These are phyloP conservation scores for Suillus alpinus DNA, from an alignment of 768 basidiomycete genomes.

Conservation along the genomic window DNA sequence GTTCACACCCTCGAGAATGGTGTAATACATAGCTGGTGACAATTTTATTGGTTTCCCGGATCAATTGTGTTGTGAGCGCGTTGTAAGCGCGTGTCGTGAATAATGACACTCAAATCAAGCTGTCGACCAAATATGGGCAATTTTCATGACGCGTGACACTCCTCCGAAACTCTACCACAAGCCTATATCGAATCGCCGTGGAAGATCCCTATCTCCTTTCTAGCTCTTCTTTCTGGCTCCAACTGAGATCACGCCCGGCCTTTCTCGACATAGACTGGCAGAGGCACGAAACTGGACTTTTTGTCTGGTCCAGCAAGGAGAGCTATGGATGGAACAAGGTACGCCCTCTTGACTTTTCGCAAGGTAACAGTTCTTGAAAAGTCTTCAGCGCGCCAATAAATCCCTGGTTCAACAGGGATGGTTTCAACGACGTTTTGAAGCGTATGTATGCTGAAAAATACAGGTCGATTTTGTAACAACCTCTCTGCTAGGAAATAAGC, in stretches of 20 bases:
- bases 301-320: constrained; percentile 57
- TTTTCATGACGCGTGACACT: constrained; percentile 5
- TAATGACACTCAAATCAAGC: background rate
- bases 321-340: constrained; percentile 81
- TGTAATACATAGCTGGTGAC: background rate
- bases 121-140: background rate
- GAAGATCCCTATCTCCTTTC: constrained; percentile 3
- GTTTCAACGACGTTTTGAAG: constrained; percentile 64
- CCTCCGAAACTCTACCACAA: background rate
- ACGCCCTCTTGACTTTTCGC: constrained; percentile 3
- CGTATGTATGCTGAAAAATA: constrained; percentile 39
- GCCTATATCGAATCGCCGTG: background rate
- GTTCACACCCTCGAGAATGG: background rate
- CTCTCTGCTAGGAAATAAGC: constrained; percentile 64
- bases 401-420: constrained; percentile 60
- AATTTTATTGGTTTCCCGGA: background rate
- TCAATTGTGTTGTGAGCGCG: background rate
- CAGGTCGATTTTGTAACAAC: constrained; percentile 2
- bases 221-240: constrained; percentile 17
- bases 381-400: constrained; percentile 47
- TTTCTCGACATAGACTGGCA: constrained; percentile 45
- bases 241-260: constrained; percentile 12
- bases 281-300: constrained; percentile 69
- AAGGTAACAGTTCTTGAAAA: background rate
- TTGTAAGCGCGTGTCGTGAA: background rate